Evolutionary conservation across 257 asterid genomes (phyloP).

Genomic region (Solanum raphanifolium): DNA sequence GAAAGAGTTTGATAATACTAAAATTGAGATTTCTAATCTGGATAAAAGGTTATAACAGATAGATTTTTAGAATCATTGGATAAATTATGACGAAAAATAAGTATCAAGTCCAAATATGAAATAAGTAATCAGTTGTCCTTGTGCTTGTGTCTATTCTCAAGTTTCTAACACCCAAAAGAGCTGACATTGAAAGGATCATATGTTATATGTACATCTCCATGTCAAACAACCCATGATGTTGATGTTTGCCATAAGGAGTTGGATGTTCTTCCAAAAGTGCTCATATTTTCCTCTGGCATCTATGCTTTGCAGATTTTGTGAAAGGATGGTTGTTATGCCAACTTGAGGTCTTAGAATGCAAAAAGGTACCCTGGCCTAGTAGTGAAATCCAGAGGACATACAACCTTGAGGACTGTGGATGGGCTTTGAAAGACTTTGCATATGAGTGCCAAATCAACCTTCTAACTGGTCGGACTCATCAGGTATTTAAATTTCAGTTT

Average conservation of each 20-base stretch:
- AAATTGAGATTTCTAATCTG: not conserved
- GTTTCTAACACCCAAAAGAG: not conserved
- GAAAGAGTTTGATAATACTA: not conserved
- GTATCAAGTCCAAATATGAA: not conserved
- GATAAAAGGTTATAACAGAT: not conserved
- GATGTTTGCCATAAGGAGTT: not conserved
- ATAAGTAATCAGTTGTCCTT: not conserved
- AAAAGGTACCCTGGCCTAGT: slow-evolving; percentile 78
- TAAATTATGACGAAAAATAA: not conserved
- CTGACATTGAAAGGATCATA: not conserved
- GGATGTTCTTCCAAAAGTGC: not conserved
- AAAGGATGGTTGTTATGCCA: slow-evolving; percentile 72
- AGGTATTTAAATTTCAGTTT: slow-evolving; percentile 33
- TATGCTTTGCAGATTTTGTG: slow-evolving; percentile 41
- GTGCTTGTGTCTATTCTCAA: not conserved
- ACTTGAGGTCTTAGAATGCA: slow-evolving; percentile 93
- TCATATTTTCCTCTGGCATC: not conserved
- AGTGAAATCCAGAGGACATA: slow-evolving; percentile 23
- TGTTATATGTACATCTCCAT: not conserved
- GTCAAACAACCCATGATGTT: not conserved
- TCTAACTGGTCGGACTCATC: slow-evolving; percentile 89
- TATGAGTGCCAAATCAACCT: slow-evolving; percentile 84
- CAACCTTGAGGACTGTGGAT: slow-evolving; percentile 60
- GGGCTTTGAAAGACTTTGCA: slow-evolving; percentile 66
- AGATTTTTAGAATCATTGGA: not conserved